Percentiles rank a stretch among this genome's conserved stretches.
These are phyloP conservation scores for Erodium texanum DNA, from an alignment of 441 rosid genomes.

Conservation along the genomic window DNA sequence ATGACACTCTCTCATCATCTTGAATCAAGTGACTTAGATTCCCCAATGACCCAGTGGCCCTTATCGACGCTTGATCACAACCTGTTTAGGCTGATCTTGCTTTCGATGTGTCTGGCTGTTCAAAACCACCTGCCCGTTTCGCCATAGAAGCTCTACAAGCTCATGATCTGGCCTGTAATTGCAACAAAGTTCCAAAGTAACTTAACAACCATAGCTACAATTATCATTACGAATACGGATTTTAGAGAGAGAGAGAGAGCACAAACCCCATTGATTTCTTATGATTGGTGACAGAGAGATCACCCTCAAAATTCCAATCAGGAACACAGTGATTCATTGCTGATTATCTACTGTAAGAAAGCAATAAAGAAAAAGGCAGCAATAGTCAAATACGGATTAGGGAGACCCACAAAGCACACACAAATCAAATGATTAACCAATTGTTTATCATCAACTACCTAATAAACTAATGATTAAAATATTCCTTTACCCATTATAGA, in stretches of 20 bases:
- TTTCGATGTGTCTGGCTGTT: conserved; percentile 48
- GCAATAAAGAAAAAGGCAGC: conserved; percentile 3
- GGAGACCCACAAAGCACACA: neutral
- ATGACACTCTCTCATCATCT: conserved; percentile 48
- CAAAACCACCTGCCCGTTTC: conserved; percentile 53
- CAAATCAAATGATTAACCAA: neutral
- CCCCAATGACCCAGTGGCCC: conserved; percentile 21
- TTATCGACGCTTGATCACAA: conserved; percentile 13
- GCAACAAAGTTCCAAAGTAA: neutral
- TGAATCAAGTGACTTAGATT: conserved; percentile 34
- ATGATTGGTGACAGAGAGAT: conserved; percentile 29
- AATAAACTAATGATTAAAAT: neutral
- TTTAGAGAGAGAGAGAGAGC: neutral
- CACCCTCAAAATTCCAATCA: conserved; percentile 50
- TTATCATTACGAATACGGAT: neutral
- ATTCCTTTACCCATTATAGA: neutral
- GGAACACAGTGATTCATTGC: conserved; percentile 50
- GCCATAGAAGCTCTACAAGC: conserved; percentile 58
- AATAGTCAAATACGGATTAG: neutral
- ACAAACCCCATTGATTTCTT: conserved; percentile 36
- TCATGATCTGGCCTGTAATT: conserved; percentile 41
- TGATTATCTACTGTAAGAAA: conserved; percentile 21
- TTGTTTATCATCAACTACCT: neutral
- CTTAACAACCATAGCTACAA: neutral
- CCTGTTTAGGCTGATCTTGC: conserved; percentile 18